Conservation (phyloP, 2,329 filamentous ascomycete species). For the Albifimbria verrucaria region DNA sequence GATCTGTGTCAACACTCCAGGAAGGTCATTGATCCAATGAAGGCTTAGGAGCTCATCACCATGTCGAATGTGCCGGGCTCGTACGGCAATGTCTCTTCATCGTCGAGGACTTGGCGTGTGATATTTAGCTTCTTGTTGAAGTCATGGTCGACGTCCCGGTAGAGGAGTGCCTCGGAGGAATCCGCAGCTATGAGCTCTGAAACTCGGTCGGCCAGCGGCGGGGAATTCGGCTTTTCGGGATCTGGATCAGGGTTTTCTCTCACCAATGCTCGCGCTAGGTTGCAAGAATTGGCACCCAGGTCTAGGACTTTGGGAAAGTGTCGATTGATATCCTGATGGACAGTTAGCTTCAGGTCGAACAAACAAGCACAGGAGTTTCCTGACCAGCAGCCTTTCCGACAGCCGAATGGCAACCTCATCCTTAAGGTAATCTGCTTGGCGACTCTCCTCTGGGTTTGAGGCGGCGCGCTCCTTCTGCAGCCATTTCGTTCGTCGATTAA, state of each 20-base stretch:
- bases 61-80: constrained; percentile 78
- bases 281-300: constrained; percentile 92
- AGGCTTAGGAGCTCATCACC: constrained; percentile 80
- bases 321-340: constrained; percentile 79
- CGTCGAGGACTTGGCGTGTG: constrained; percentile 68
- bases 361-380: constrained; percentile 4
- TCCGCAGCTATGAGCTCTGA: constrained; percentile 76
- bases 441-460: constrained; percentile 63
- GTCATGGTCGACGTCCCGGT: constrained; percentile 71
- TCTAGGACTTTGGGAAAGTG: constrained; percentile 82
- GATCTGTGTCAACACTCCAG: constrained; percentile 77
- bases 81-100: constrained; percentile 74
- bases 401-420: constrained; percentile 85
- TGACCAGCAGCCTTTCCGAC: constrained; percentile 78
- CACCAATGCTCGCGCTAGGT: constrained; percentile 80
- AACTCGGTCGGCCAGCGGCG: constrained; percentile 69
- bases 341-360: constrained; percentile 9
- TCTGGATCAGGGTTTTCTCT: constrained; percentile 64
- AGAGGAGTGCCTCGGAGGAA: constrained; percentile 71
- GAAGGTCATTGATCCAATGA: constrained; percentile 98
- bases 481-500: constrained; percentile 85
- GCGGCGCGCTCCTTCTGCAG: constrained; percentile 88
- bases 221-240: constrained; percentile 50
- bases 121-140: constrained; percentile 75
- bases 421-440: constrained; percentile 86